Evolutionary conservation across 306 rosid genomes (phyloP), one percentile per base, ranked within the genome.

Genomic region (Cucurbita argyrosperma): DNA sequence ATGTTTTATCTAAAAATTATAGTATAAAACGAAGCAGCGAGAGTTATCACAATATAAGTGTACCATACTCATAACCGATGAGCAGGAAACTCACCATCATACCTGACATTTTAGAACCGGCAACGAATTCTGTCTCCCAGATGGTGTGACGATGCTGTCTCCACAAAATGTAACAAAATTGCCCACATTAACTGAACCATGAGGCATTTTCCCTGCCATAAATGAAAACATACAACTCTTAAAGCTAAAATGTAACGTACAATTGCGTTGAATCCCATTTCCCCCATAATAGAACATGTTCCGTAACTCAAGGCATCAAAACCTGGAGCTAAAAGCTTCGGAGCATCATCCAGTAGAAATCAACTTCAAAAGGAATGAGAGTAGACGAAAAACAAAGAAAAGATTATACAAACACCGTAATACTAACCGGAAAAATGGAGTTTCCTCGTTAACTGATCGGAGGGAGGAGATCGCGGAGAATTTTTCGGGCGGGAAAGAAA

Each of bases 1-100:
- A 19, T 19, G 18, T 50, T 50, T 14, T 16, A 63, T 37, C 61
- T 10, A 23, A 30, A 30, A 30, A 30, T 30, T 30, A 2, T 30
- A 30, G 35, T 30, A 30, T 30, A 30, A 13, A 50, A 43, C 35
- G 4, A 59, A 59, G 30, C 16, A 57, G n/a, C 13, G 30, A 45
- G 45, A 45, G 21, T 52, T 16, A 56, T 62, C 46, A 66, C 23
- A 57, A 21, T 14, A 8, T 59, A 6, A 6, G 6, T 47, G 45
- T 26, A 69, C 14, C 2, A 70, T 71, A 51, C 16, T 71, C 75
- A 50, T 37, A 65, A 61, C 46, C 51, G 14, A 43, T 47, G 50
- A 67, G 47, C 54, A 77, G 78, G 74, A 73, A 80, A 88, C 95
- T 90, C 95, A 87, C 95, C 95, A 83, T 85, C 95, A 74, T 88